Evolutionary conservation across 495 filamentous ascomycete genomes (phyloP), one percentile per base, ranked within the genome.

Genomic region (Hypoxylon subgilvum): DNA sequence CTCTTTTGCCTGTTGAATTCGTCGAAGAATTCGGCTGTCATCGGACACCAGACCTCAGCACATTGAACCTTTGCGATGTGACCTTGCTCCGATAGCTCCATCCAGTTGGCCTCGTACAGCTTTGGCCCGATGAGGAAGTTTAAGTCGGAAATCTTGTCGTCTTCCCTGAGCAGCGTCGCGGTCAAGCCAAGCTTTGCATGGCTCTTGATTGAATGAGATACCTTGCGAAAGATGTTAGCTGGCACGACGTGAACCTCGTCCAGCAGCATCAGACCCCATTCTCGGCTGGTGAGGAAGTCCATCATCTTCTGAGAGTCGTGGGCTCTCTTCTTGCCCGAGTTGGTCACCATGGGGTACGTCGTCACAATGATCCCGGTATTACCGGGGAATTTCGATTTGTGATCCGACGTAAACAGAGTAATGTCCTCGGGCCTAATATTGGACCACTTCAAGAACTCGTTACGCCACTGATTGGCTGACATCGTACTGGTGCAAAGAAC

Each of bases 171-270:
- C 12, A 99, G 73, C 0, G 95, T 99, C 7, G 94, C 94, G 0
- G 94, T 99, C 19, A 99, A 78, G 25, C 94, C 94, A n/a, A 99
- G 84, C 69, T 99, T 99, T 48, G 89, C 90, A 71, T 99, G 94
- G 4, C 91, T 90, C 53, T 91, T 92, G 68, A 99, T 92, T 8
- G 85, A 84, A 23, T 90, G 88, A 6, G 93, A 95, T 56, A 97
- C 93, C 62, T 90, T 89, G 63, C 95, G 81, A 74, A 99, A 99
- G 74, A 99, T 95, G 36, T 89, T 87, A 1, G 94, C 95, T 2
- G 94, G 94, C 18, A 96, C 94, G 64, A 99, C 95, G 80, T 99
- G 94, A 28, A 99, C 94, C 71, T 99, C 94, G 70, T 99, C 94
- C 4, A 97, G 82, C 56, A 99, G 90, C 88, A 99, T 91, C 36